Evolutionary conservation across 768 basidiomycete species (phyloP).

Genomic region (Leucosporidium creatinivorum): DNA sequence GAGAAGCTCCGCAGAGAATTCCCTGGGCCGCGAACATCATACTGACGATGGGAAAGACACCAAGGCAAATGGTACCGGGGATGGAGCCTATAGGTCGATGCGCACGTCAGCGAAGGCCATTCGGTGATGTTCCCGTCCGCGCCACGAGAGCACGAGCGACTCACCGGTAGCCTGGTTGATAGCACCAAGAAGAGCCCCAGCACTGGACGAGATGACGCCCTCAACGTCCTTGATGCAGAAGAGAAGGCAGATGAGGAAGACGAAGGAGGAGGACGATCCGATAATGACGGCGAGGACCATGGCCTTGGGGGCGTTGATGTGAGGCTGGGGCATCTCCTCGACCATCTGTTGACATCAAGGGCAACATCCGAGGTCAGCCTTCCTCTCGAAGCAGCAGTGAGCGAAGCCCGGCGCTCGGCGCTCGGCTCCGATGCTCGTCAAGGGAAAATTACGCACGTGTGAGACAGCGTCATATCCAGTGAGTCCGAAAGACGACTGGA

Average conservation of each 20-base stretch:
- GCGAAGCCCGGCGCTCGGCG: not conserved
- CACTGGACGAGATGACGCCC: constrained; percentile 20
- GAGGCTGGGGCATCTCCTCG: constrained; percentile 25
- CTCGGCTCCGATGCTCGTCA: too few species aligned
- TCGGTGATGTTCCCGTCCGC: too few species aligned
- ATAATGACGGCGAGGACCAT: constrained; percentile 36
- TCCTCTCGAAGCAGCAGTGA: too few species aligned
- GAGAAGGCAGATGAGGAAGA: constrained; percentile 35
- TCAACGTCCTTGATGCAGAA: constrained; percentile 33
- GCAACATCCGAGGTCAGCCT: too few species aligned
- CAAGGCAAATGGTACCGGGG: constrained; percentile 18
- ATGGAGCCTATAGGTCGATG: not conserved
- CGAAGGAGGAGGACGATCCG: constrained; percentile 23
- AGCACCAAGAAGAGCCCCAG: constrained; percentile 31
- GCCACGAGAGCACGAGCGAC: not conserved
- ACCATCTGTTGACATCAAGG: too few species aligned
- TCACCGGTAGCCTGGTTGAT: constrained; percentile 34
- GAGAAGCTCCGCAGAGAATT: constrained; percentile 12
- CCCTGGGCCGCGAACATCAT: constrained; percentile 25
- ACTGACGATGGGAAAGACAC: constrained; percentile 26
- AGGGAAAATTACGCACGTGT: constrained; percentile 15
- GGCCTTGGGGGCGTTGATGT: constrained; percentile 26
- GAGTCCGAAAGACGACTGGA: constrained; percentile 33
- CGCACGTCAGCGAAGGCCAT: not conserved
- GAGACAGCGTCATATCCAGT: constrained; percentile 21